Percentiles rank a stretch among this genome's conserved stretches.
phyloP scores from a whole-genome alignment of 2,329 filamentous ascomycete genomes.

The Venturiaceae sp. region DNA sequence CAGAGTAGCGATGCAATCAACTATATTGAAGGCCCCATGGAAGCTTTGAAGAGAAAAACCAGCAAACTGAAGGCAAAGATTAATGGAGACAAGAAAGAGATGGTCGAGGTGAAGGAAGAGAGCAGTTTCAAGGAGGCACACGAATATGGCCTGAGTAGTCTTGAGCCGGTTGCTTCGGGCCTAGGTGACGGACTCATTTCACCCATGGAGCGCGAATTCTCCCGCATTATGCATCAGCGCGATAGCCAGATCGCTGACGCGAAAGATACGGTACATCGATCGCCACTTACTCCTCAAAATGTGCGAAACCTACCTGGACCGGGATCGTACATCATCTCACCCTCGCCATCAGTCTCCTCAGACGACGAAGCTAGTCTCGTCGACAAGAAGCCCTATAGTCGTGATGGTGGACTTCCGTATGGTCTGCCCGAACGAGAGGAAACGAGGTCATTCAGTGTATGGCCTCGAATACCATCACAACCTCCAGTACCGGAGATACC shows the following conservation, averaged over 20 bases:
- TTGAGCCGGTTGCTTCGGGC: not conserved
- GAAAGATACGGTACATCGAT: not conserved
- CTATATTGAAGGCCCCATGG: not conserved
- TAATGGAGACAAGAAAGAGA: not conserved
- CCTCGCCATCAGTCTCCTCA: not conserved
- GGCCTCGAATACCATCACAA: not conserved
- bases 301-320: not conserved
- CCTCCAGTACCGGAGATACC: not conserved
- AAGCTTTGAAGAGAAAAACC: not conserved
- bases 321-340: constrained; percentile 1
- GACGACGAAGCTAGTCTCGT: not conserved
- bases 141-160: not conserved
- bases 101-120: not conserved
- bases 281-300: not conserved
- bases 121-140: not conserved
- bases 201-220: not conserved
- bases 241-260: not conserved
- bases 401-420: not conserved
- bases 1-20: not conserved
- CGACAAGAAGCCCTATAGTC: not conserved
- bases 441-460: not conserved
- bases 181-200: not conserved
- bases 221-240: not conserved
- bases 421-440: not conserved
- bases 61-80: not conserved